Percentiles rank a stretch among this genome's conserved stretches.
phyloP scores from a whole-genome alignment of 2,329 filamentous ascomycete species.

The Nemania sp. region DNA sequence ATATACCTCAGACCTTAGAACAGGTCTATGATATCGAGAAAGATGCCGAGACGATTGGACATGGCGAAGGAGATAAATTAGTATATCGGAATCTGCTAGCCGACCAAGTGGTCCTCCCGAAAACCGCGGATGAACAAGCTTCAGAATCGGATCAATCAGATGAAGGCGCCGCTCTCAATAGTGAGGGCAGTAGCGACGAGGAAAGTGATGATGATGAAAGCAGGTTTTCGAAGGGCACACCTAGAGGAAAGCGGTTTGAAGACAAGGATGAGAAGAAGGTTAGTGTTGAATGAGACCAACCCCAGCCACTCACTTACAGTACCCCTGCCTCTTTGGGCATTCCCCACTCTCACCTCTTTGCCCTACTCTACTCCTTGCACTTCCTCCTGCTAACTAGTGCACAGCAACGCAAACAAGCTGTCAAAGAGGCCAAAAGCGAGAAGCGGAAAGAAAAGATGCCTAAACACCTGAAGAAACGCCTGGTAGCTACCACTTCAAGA shows the following conservation, averaged over 20 bases:
- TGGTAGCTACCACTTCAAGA: constrained; percentile 65
- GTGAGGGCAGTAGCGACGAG: constrained; percentile 49
- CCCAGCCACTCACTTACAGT: too few relatives aligned
- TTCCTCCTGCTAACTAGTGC: constrained; percentile 26
- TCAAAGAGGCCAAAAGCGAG: constrained; percentile 95
- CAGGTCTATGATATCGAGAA: constrained; percentile 96
- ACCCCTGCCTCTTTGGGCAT: background rate
- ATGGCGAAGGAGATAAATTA: constrained; percentile 74
- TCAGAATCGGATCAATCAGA: constrained; percentile 48
- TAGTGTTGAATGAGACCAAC: constrained; percentile 29
- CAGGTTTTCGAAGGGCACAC: constrained; percentile 66
- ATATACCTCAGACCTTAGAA: constrained; percentile 92
- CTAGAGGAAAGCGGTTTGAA: constrained; percentile 82
- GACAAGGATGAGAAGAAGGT: constrained; percentile 89
- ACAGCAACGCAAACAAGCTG: constrained; percentile 73
- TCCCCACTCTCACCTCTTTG: background rate
- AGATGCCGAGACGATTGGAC: constrained; percentile 76
- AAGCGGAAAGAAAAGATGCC: constrained; percentile 95
- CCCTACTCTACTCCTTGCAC: background rate
- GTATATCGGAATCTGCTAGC: constrained; percentile 86
- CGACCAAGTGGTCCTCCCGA: constrained; percentile 58
- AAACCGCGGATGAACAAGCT: constrained; percentile 38
- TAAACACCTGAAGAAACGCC: constrained; percentile 91
- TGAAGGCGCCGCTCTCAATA: constrained; percentile 51
- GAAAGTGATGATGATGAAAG: constrained; percentile 53